Evolutionary conservation across 2,329 filamentous ascomycete genomes (phyloP).

Genomic region (Phyllosticta citrichinensis): DNA sequence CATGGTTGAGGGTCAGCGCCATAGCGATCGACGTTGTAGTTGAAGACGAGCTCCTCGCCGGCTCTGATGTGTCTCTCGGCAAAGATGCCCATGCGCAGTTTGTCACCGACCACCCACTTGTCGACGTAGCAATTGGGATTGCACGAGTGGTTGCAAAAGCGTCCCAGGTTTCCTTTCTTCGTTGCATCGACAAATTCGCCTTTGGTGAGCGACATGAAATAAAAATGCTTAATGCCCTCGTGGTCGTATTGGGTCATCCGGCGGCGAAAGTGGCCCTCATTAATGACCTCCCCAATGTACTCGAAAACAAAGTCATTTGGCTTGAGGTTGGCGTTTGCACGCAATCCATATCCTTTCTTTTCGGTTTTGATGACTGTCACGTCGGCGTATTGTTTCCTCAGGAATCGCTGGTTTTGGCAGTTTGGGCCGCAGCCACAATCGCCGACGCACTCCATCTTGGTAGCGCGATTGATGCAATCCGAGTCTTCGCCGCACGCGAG

Average conservation of each 20-base stretch:
- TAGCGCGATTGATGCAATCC: constrained; percentile 96
- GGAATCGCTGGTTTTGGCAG: constrained; percentile 93
- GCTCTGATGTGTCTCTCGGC: constrained; percentile 72
- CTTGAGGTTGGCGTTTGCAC: constrained; percentile 66
- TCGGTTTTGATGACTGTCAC: constrained; percentile 96
- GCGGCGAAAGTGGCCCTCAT: constrained; percentile 76
- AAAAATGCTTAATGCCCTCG: constrained; percentile 97
- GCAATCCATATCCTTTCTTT: constrained; percentile 92
- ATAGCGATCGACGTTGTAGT: constrained; percentile 98
- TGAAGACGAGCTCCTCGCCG: constrained; percentile 94
- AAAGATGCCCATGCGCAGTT: constrained; percentile 98
- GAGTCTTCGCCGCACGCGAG: constrained; percentile 89
- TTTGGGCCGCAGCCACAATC: constrained; percentile 78
- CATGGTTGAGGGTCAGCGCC: constrained; percentile 94
- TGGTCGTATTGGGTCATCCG: constrained; percentile 91
- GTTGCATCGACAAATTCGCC: constrained; percentile 97
- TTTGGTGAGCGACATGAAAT: constrained; percentile 98
- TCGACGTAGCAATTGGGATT: constrained; percentile 98
- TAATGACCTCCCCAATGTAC: constrained; percentile 97
- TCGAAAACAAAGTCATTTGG: constrained; percentile 92
- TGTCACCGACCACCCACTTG: constrained; percentile 97
- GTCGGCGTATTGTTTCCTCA: constrained; percentile 76
- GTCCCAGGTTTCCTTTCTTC: constrained; percentile 87
- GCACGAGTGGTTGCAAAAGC: constrained; percentile 98
- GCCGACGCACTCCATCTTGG: constrained; percentile 89